These are phyloP conservation scores for Fraxinus angustifolia DNA, from an alignment of 305 asterid genomes.

Conservation along the genomic window DNA sequence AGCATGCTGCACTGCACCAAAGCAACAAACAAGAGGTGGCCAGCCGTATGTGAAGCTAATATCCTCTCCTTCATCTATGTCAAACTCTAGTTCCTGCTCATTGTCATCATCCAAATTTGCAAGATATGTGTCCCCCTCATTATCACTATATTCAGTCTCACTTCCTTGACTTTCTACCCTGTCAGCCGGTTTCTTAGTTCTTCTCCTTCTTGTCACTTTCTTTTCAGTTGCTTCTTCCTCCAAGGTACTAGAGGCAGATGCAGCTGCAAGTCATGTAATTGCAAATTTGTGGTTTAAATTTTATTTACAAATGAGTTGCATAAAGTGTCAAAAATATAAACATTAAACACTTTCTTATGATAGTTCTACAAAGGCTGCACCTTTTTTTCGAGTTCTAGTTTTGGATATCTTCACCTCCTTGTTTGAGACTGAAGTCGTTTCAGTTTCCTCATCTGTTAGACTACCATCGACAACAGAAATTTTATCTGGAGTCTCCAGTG, in stretches of 20 bases:
- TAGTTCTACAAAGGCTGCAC: constrained; percentile 25
- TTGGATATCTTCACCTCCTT: constrained; percentile 40
- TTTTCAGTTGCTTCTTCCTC: constrained; percentile 51
- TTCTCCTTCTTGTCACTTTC: constrained; percentile 50
- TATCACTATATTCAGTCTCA: constrained; percentile 45
- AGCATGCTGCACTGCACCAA: constrained; percentile 80
- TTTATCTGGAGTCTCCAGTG: constrained; percentile 34
- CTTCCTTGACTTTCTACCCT: constrained; percentile 37
- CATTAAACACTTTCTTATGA: not conserved
- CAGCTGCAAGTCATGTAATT: constrained; percentile 43
- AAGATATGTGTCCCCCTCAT: constrained; percentile 39
- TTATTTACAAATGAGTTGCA: not conserved
- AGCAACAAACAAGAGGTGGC: constrained; percentile 97
- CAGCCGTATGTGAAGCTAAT: constrained; percentile 82
- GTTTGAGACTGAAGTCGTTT: constrained; percentile 30
- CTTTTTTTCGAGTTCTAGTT: constrained; percentile 49
- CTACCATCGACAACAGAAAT: constrained; percentile 28
- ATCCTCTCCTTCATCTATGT: constrained; percentile 70
- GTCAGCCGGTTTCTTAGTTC: constrained; percentile 56
- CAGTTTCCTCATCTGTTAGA: constrained; percentile 40
- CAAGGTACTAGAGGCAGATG: constrained; percentile 32
- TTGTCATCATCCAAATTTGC: constrained; percentile 39
- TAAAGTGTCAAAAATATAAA: not conserved
- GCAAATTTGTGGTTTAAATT: constrained; percentile 18
- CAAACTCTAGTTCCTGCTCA: constrained; percentile 55